phyloP scores from a whole-genome alignment of 2,329 filamentous ascomycete genomes.

The Pseudogymnoascus sp. region DNA sequence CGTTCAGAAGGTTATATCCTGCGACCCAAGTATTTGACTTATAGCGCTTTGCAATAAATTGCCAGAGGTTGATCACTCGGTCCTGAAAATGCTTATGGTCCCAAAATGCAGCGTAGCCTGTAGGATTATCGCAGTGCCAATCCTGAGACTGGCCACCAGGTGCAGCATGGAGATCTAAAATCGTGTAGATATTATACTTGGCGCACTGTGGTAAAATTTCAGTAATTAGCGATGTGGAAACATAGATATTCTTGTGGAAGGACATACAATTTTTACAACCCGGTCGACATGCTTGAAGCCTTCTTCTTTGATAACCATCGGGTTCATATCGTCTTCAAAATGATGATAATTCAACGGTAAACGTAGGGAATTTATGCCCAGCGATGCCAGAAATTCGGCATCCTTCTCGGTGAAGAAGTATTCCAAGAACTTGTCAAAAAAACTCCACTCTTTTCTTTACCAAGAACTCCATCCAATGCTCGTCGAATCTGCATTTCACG shows the following conservation, averaged over 20 bases:
- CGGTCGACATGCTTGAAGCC: slow-evolving; percentile 43
- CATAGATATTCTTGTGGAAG: background rate
- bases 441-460: slow-evolving; percentile 49
- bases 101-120: slow-evolving; percentile 36
- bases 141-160: slow-evolving; percentile 41
- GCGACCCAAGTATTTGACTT: slow-evolving; percentile 31
- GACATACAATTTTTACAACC: slow-evolving; percentile 30
- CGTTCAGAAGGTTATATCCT: slow-evolving; percentile 27
- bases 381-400: slow-evolving; percentile 46
- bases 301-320: slow-evolving; percentile 36
- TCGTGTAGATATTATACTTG: slow-evolving; percentile 35
- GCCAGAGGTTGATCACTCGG: slow-evolving; percentile 36
- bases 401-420: slow-evolving; percentile 52
- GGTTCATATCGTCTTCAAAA: slow-evolving; percentile 45
- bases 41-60: slow-evolving; percentile 34
- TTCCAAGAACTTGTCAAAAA: slow-evolving; percentile 41
- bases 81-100: slow-evolving; percentile 40
- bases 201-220: slow-evolving; percentile 28
- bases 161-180: slow-evolving; percentile 37
- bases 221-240: background rate
- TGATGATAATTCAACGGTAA: slow-evolving; percentile 54
- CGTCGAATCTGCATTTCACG: slow-evolving; percentile 48
- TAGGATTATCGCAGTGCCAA: slow-evolving; percentile 36
- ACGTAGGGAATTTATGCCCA: slow-evolving; percentile 49
- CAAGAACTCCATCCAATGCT: slow-evolving; percentile 43